These are phyloP conservation scores for Xylaria scruposa DNA, from an alignment of 495 filamentous ascomycete genomes.

Conservation along the genomic window DNA sequence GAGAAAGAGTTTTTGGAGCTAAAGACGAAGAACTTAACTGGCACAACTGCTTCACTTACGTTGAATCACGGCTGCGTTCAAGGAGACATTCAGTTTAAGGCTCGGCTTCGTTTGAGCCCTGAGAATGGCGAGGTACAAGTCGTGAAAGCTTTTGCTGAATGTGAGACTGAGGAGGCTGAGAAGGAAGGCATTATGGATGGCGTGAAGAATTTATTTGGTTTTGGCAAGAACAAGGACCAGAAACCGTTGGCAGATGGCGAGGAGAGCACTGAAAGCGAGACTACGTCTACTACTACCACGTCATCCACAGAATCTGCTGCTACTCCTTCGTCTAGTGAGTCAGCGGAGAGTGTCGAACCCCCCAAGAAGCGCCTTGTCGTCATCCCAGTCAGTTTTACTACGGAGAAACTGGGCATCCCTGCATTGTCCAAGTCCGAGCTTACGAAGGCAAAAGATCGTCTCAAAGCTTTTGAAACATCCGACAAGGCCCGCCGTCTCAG, in stretches of 20 bases:
- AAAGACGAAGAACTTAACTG: conserved; percentile 83
- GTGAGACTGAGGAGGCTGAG: conserved; percentile 71
- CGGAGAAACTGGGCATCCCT: conserved; percentile 67
- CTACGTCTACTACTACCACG: conserved; percentile 42
- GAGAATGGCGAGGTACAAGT: conserved; percentile 87
- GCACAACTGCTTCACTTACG: conserved; percentile 74
- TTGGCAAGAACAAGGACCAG: conserved; percentile 86
- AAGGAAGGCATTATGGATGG: conserved; percentile 87
- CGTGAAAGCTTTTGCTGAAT: conserved; percentile 76
- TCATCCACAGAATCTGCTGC: conserved; percentile 47
- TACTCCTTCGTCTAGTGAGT: conserved; percentile 49
- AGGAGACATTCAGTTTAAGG: conserved; percentile 79
- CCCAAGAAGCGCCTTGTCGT: conserved; percentile 70
- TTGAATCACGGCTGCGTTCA: conserved; percentile 77
- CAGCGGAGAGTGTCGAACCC: conserved; percentile 47
- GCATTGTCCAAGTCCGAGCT: conserved; percentile 63
- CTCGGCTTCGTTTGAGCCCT: conserved; percentile 72
- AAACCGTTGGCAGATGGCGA: conserved; percentile 72
- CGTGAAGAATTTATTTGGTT: conserved; percentile 93
- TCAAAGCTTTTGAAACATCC: conserved; percentile 82
- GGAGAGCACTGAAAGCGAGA: conserved; percentile 55
- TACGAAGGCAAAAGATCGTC: conserved; percentile 69
- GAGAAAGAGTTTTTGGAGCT: conserved; percentile 60
- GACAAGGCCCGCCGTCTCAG: conserved; percentile 77
- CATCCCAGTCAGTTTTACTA: conserved; percentile 71